A percentile compares a stretch with the other conserved stretches of the same genome.
phyloP scores from a whole-genome alignment of 1,284 basidiomycete genomes.

The Ustilago crameri region DNA sequence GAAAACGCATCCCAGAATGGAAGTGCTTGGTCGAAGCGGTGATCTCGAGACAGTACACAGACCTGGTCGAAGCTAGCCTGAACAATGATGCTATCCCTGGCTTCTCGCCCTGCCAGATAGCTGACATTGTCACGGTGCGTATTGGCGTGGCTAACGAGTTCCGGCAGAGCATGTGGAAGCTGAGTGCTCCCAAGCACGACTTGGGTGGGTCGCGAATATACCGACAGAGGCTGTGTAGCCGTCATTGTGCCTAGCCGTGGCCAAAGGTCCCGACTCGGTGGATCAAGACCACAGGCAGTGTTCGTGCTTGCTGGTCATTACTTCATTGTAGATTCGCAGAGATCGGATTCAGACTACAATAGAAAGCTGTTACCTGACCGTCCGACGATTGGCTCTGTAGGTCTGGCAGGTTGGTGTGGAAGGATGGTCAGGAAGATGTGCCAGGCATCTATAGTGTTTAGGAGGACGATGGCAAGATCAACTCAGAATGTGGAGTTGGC shows the following conservation, averaged over 20 bases:
- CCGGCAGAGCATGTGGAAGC: neutral
- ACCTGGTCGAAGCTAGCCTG: conserved; percentile 47
- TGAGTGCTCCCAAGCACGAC: conserved; percentile 30
- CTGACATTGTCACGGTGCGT: conserved; percentile 7
- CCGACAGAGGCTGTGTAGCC: conserved; percentile 8
- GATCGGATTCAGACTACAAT: neutral
- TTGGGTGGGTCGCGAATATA: conserved; percentile 16
- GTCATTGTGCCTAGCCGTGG: neutral
- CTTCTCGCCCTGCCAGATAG: conserved; percentile 25
- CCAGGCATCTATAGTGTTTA: neutral
- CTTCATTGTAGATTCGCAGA: conserved; percentile 3
- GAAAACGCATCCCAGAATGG: conserved; percentile 56
- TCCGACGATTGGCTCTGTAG: neutral
- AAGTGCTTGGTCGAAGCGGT: conserved; percentile 43
- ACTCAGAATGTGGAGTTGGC: neutral
- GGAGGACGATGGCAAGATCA: neutral
- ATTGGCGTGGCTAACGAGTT: neutral
- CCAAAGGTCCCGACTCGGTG: too few relatives aligned
- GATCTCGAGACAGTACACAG: conserved; percentile 39
- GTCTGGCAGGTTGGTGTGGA: too few relatives aligned
- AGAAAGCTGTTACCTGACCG: neutral
- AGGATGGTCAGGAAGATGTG: too few relatives aligned
- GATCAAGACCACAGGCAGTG: too few relatives aligned
- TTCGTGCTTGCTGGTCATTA: neutral
- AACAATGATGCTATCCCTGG: conserved; percentile 26